These are phyloP conservation scores for Erucastrum elatum DNA, from an alignment of 345 rosid species.

Conservation along the genomic window DNA sequence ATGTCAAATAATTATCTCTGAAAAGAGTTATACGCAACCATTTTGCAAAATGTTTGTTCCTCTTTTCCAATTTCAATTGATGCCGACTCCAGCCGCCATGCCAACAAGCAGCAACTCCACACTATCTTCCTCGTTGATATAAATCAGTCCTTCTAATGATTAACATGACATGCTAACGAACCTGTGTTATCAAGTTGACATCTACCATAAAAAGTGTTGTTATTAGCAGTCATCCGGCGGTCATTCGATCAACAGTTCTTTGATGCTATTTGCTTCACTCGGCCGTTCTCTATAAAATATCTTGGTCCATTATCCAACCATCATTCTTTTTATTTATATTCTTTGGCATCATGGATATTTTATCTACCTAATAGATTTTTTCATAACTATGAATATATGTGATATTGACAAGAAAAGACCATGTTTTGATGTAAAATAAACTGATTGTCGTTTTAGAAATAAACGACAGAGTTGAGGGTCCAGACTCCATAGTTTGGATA, in stretches of 20 bases:
- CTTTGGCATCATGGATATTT: not conserved
- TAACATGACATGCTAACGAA: not conserved
- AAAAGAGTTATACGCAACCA: not conserved
- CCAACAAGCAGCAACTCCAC: not conserved
- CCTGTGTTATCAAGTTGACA: not conserved
- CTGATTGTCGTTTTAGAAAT: not conserved
- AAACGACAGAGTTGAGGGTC: not conserved
- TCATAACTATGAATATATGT: not conserved
- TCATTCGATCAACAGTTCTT: not conserved
- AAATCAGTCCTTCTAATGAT: not conserved
- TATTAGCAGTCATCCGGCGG: not conserved
- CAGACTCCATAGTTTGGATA: constrained; percentile 13
- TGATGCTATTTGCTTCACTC: not conserved
- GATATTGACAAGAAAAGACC: not conserved
- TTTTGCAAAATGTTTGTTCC: not conserved
- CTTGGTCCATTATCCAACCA: not conserved
- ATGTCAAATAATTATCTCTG: not conserved
- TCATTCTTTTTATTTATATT: not conserved
- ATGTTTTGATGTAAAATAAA: not conserved
- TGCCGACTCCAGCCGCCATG: not conserved
- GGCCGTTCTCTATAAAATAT: not conserved
- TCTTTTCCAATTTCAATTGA: not conserved
- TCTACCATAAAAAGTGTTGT: not conserved
- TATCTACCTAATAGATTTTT: not conserved
- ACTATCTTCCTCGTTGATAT: not conserved